Evolutionary conservation across 225 moss, liverwort and hornwort species (phyloP).

Genomic region (Polytrichum commune): DNA sequence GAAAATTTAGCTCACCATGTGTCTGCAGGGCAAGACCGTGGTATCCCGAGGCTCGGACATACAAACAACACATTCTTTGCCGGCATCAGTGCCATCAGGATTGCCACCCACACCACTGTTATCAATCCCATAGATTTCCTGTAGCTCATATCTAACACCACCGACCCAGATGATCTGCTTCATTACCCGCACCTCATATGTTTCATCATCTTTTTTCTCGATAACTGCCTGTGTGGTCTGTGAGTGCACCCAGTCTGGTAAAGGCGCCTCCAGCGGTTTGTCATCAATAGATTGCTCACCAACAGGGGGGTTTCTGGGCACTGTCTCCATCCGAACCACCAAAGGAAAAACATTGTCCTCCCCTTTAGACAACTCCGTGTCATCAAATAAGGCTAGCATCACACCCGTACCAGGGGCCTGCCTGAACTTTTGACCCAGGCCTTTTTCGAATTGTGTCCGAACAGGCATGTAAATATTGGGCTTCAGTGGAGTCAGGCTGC

Average conservation of each 20-base stretch:
- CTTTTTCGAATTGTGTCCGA: slow-evolving; percentile 69
- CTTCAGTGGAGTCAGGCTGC: slow-evolving; percentile 62
- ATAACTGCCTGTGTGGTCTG: slow-evolving; percentile 86
- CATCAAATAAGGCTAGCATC: slow-evolving; percentile 75
- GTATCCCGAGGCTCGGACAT: slow-evolving; percentile 98
- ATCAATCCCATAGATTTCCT: slow-evolving; percentile 96
- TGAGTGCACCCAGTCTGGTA: slow-evolving; percentile 77
- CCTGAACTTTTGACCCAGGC: slow-evolving; percentile 74
- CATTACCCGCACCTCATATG: slow-evolving; percentile 68
- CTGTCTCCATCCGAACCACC: slow-evolving; percentile 80
- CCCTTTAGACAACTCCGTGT: slow-evolving; percentile 60
- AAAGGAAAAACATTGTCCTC: slow-evolving; percentile 68
- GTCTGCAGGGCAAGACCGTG: slow-evolving; percentile 91
- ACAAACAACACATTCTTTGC: slow-evolving; percentile 97
- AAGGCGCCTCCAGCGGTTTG: slow-evolving; percentile 50
- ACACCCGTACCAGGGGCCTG: slow-evolving; percentile 84
- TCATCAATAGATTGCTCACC: slow-evolving; percentile 37
- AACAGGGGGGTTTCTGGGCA: slow-evolving; percentile 54
- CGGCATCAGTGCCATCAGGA: slow-evolving; percentile 73
- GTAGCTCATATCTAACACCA: slow-evolving; percentile 80
- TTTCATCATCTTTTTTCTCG: slow-evolving; percentile 76
- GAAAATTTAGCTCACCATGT: slow-evolving; percentile 63
- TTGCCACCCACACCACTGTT: slow-evolving; percentile 56
- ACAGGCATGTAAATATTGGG: slow-evolving; percentile 55
- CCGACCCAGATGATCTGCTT: slow-evolving; percentile 92